Conservation (phyloP, 192 early-diverging fungal species). For the Kickxella alabastrina region DNA sequence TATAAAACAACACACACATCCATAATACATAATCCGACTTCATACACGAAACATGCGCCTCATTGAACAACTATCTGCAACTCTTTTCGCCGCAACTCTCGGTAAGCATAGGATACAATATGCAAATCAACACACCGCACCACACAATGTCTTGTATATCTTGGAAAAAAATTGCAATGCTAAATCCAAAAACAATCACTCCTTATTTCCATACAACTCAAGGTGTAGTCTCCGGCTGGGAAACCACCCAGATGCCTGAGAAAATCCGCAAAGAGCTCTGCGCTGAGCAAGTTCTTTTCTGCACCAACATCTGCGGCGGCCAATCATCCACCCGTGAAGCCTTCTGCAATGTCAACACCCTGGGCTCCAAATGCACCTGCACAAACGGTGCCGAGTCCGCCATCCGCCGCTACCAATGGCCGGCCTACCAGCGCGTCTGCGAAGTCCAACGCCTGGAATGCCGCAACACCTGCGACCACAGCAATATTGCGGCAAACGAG, state of each 20-base stretch:
- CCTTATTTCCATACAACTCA: no score
- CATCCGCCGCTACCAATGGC: constrained; percentile 51
- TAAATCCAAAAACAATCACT: no score
- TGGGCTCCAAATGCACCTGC: constrained; percentile 47
- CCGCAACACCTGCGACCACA: constrained; percentile 30
- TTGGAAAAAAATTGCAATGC: no score
- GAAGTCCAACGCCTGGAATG: constrained; percentile 44
- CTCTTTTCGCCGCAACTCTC: constrained; percentile 1
- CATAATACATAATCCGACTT: no score
- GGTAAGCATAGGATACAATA: neutral
- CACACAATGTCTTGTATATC: neutral
- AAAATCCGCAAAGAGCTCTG: constrained; percentile 52
- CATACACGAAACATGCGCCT: no score
- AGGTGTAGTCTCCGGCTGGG: constrained; percentile 41
- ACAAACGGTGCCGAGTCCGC: constrained; percentile 46
- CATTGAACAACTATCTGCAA: constrained; percentile 2
- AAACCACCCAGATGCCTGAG: constrained; percentile 42
- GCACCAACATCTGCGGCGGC: constrained; percentile 51
- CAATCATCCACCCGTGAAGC: constrained; percentile 39
- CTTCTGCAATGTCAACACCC: constrained; percentile 48
- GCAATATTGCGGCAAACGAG: constrained; percentile 19
- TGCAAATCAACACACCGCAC: neutral
- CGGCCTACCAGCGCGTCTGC: constrained; percentile 52
- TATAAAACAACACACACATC: no score
- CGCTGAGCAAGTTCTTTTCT: constrained; percentile 49